Base-by-base conservation (phyloP, 371 early-diverging fungal species). In the Apophysomyces trapeziformis region DNA sequence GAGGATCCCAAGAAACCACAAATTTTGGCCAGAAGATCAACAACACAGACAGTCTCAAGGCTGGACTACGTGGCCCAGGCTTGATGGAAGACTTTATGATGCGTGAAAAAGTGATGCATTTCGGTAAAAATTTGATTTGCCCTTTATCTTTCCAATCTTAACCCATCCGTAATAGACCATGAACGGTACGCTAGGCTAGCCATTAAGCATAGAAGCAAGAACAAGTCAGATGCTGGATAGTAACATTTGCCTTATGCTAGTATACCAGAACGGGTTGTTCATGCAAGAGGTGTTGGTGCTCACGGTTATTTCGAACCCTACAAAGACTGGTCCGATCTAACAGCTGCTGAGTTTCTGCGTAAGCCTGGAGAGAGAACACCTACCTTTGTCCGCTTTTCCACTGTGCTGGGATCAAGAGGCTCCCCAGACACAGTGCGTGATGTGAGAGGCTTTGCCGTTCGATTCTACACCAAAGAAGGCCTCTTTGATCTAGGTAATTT, bases 401-500 rank as follows among this genome's bases (percentile, higher is more conserved):
- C 85, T 54, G 85, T 86, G 0, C 61, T 77, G 18, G 85, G 87
- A n/a, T 68, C 58, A n/a, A 50, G 72, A 11, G 85, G 87, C 16
- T 77, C 81, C 4, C 63, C 82, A 8, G 87, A 87, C 65, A 83
- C 85, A 8, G 85, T 77, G 1, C 74, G 88, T 44, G 87, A 87
- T 60, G 80, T 78, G 11, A 83, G 84, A 50, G 88, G 88, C 5
- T 88, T 88, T 65, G 84, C 88, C 36, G 66, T 79, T 35, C 82
- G 85, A 26, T 84, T 88, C 67, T 88, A 85, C 65, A 88, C 88
- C 0, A 85, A 85, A 5, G 86, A 88, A 71, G 88, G 88, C 21
- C 76, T 76, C 50, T 86, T 79, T 69, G 88, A 79, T 64, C 38
- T 78, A 32, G 64, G 67, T 67, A 54, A 56, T 26, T 26, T 26